A percentile compares a stretch with the other conserved stretches of the same genome.
These are phyloP conservation scores for Russula earlei DNA, from an alignment of 768 basidiomycete species.

Conservation along the genomic window DNA sequence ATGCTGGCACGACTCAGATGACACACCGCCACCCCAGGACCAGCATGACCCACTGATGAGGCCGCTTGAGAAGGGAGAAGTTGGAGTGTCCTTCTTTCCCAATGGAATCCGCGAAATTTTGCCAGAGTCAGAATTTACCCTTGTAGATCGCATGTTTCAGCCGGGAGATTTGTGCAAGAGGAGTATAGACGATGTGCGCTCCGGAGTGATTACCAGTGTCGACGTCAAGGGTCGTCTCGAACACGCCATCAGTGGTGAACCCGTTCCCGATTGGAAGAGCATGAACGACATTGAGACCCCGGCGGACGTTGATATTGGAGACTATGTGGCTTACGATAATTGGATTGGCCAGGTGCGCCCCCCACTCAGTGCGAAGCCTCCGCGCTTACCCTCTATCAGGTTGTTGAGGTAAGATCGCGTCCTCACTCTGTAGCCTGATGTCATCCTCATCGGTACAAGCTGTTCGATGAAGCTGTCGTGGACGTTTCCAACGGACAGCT, in stretches of 20 bases:
- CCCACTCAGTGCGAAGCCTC: slow-evolving; percentile 13
- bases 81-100: slow-evolving; percentile 65
- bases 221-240: slow-evolving; percentile 57
- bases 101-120: slow-evolving; percentile 56
- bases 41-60: slow-evolving; percentile 65
- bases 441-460: slow-evolving; percentile 33
- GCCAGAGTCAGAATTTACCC: slow-evolving; percentile 52
- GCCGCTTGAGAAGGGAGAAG: slow-evolving; percentile 67
- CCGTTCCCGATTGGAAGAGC: slow-evolving; percentile 54
- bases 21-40: slow-evolving; percentile 38
- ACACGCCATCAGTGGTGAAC: slow-evolving; percentile 60
- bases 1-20: slow-evolving; percentile 85
- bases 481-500: slow-evolving; percentile 55
- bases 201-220: slow-evolving; percentile 63
- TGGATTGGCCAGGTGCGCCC: slow-evolving; percentile 81
- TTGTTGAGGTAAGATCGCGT: slow-evolving; percentile 61
- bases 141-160: slow-evolving; percentile 70
- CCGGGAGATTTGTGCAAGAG: slow-evolving; percentile 79
- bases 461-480: slow-evolving; percentile 75
- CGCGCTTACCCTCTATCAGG: slow-evolving; percentile 30
- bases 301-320: slow-evolving; percentile 60
- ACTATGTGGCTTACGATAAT: slow-evolving; percentile 72
- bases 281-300: slow-evolving; percentile 47
- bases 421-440: background rate
- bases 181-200: slow-evolving; percentile 59